Conservation (phyloP, 1,139 yeast species). For the Blastobotrys aristatus region DNA sequence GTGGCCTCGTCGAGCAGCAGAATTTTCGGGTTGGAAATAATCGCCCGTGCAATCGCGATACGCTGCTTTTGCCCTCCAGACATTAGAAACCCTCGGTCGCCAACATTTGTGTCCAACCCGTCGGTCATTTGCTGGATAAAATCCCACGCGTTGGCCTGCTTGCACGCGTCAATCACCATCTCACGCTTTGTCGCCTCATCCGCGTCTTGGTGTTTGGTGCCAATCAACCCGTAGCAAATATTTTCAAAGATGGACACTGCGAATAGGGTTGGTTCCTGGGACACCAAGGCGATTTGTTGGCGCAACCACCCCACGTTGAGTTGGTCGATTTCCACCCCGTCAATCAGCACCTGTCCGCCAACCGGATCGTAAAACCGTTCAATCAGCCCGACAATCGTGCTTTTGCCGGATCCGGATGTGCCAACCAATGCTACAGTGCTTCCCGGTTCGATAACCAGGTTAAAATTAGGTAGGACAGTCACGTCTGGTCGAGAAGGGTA, state of each 20-base stretch:
- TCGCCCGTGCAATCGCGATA: slow-evolving; percentile 80
- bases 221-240: slow-evolving; percentile 62
- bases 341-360: slow-evolving; percentile 60
- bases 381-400: slow-evolving; percentile 71
- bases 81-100: slow-evolving; percentile 48
- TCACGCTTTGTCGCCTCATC: slow-evolving; percentile 31
- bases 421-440: slow-evolving; percentile 88
- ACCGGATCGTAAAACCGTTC: slow-evolving; percentile 62
- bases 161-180: slow-evolving; percentile 35
- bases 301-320: slow-evolving; percentile 69
- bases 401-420: slow-evolving; percentile 88
- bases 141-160: slow-evolving; percentile 41
- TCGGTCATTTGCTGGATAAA: slow-evolving; percentile 37
- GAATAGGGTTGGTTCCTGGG: slow-evolving; percentile 81
- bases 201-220: slow-evolving; percentile 48
- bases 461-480: slow-evolving; percentile 60
- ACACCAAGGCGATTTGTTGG: slow-evolving; percentile 73
- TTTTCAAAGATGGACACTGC: slow-evolving; percentile 77
- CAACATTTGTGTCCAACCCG: slow-evolving; percentile 49
- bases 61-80: slow-evolving; percentile 92
- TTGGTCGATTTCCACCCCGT: slow-evolving; percentile 58
- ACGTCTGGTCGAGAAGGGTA: slow-evolving; percentile 90
- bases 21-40: slow-evolving; percentile 57
- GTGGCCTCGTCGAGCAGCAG: slow-evolving; percentile 72
- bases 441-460: slow-evolving; percentile 57